Percentiles rank a stretch among this genome's conserved stretches.
These are phyloP conservation scores for Hemerocallis citrina DNA, from an alignment of 106 monocot genomes.

Conservation along the genomic window DNA sequence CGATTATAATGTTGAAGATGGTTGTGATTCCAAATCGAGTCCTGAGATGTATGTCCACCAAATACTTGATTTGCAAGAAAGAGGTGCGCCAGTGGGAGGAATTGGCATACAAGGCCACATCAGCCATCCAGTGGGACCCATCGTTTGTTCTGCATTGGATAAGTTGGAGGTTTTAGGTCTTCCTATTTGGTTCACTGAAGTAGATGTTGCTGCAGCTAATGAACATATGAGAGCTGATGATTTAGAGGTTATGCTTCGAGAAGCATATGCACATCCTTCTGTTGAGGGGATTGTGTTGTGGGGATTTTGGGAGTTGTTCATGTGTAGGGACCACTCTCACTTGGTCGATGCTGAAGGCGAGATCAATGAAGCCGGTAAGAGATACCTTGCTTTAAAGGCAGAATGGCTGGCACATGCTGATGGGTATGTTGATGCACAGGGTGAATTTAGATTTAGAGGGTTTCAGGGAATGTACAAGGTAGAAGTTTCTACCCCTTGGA, in stretches of 20 bases:
- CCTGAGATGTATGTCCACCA: conserved; percentile 79
- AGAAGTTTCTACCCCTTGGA: conserved; percentile 13
- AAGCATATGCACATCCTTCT: conserved; percentile 75
- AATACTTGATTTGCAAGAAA: conserved; percentile 69
- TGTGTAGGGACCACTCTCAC: conserved; percentile 63
- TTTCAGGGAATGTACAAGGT: conserved; percentile 58
- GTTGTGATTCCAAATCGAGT: conserved; percentile 57
- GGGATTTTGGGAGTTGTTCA: conserved; percentile 89
- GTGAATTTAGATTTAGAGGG: conserved; percentile 68
- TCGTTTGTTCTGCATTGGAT: conserved; percentile 62
- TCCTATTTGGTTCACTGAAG: conserved; percentile 89
- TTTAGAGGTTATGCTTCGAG: conserved; percentile 74
- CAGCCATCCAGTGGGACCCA: conserved; percentile 58
- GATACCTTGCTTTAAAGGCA: conserved; percentile 46
- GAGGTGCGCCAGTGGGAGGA: conserved; percentile 64
- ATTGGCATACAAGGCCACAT: conserved; percentile 91
- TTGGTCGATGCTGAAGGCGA: conserved; percentile 78
- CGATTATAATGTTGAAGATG: conserved; percentile 92
- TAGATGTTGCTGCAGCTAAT: conserved; percentile 69
- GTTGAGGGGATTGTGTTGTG: conserved; percentile 83
- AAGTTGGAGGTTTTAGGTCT: conserved; percentile 68
- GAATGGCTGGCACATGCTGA: conserved; percentile 69
- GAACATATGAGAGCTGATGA: conserved; percentile 86
- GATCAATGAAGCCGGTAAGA: conserved; percentile 69
- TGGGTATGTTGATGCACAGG: conserved; percentile 43